Conservation (phyloP, 2,329 filamentous ascomycete species). For the Fusarium sp. region DNA sequence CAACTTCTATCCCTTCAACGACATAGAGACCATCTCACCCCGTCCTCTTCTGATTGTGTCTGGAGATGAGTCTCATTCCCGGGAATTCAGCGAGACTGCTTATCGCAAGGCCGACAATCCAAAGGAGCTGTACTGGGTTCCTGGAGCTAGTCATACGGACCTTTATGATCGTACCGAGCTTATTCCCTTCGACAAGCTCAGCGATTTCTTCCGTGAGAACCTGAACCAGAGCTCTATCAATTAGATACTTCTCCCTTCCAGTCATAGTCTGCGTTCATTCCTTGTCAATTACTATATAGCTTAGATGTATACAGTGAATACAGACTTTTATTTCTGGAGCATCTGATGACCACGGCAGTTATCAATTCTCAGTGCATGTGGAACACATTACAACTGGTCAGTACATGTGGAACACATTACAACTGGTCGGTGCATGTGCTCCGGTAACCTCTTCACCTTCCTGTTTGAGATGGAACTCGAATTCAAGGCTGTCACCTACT, state of each 20-base stretch:
- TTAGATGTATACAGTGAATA: background rate
- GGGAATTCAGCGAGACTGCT: background rate
- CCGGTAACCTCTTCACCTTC: background rate
- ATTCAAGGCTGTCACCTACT: background rate
- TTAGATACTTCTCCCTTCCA: too few relatives aligned
- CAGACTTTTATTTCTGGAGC: fast-evolving
- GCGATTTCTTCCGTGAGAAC: background rate
- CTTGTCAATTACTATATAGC: background rate
- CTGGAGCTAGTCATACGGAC: background rate
- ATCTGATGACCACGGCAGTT: background rate
- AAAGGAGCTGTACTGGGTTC: background rate
- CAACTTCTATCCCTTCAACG: conserved; percentile 1
- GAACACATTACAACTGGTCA: too few relatives aligned
- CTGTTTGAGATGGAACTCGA: fast-evolving
- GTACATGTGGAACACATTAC: background rate
- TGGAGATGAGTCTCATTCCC: background rate
- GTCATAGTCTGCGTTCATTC: too few relatives aligned
- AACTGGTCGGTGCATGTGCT: background rate
- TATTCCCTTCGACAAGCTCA: background rate
- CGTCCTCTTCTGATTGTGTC: background rate
- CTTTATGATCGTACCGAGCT: conserved; percentile 1
- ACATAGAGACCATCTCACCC: background rate
- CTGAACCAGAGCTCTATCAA: background rate
- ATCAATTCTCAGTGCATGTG: background rate
- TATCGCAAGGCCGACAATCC: background rate